These are phyloP conservation scores for Tetracentron sinense DNA, from an alignment of 164 flowering plant genomes.

Conservation along the genomic window DNA sequence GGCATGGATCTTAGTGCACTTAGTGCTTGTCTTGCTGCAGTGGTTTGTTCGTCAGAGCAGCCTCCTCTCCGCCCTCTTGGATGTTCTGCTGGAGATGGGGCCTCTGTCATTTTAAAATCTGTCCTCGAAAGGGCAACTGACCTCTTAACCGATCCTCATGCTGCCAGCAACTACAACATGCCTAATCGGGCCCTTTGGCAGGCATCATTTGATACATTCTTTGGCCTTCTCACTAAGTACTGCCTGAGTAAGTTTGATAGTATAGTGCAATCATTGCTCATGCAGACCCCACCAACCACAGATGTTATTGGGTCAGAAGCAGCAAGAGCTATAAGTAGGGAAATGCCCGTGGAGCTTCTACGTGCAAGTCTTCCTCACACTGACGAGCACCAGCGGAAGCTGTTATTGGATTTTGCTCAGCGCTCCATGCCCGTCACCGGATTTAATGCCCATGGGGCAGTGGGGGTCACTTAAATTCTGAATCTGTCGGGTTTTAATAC, in stretches of 20 bases:
- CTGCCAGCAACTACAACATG: slow-evolving; percentile 27
- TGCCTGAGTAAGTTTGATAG: slow-evolving; percentile 54
- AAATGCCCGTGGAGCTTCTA: slow-evolving; percentile 60
- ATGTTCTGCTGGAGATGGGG: slow-evolving; percentile 59
- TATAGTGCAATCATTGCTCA: slow-evolving; percentile 35
- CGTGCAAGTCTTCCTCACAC: slow-evolving; percentile 61
- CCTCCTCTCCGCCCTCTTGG: slow-evolving; percentile 71
- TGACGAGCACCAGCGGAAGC: slow-evolving; percentile 39
- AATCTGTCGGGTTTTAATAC: slow-evolving; percentile 19
- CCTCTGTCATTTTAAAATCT: slow-evolving; percentile 44
- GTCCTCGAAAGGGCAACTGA: slow-evolving; percentile 57
- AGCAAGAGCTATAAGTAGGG: slow-evolving; percentile 39
- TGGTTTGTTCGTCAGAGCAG: slow-evolving; percentile 70
- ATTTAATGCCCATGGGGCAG: slow-evolving; percentile 21
- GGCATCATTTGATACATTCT: slow-evolving; percentile 63
- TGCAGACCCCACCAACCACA: slow-evolving; percentile 16
- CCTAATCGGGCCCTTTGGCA: slow-evolving; percentile 51
- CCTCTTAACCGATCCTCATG: slow-evolving; percentile 37
- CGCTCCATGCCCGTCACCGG: slow-evolving; percentile 40
- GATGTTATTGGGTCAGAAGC: slow-evolving; percentile 32
- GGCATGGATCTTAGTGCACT: slow-evolving; percentile 63
- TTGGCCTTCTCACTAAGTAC: slow-evolving; percentile 51
- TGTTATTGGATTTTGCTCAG: slow-evolving; percentile 42
- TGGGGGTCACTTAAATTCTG: slow-evolving; percentile 23
- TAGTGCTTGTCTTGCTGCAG: slow-evolving; percentile 69